Conservation (phyloP, 1,139 yeast species). For the Yamadazyma epiphylla region DNA sequence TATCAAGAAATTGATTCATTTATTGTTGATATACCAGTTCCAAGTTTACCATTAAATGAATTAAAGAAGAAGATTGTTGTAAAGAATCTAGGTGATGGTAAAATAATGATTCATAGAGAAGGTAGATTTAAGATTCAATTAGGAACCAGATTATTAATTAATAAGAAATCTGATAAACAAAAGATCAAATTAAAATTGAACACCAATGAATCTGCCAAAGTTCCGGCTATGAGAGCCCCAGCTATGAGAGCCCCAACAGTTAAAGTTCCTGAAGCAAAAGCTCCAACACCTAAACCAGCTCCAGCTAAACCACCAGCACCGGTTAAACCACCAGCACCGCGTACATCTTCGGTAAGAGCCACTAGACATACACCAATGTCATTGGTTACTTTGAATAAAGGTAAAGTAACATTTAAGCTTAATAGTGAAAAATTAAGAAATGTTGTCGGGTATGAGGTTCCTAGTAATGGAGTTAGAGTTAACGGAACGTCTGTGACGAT, state of each 20-base stretch:
- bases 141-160: constrained; percentile 16
- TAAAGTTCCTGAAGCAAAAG: constrained; percentile 1
- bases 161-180: constrained; percentile 7
- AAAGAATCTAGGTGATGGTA: constrained; percentile 45
- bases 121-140: constrained; percentile 45
- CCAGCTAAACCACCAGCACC: not conserved
- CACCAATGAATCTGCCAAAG: constrained; percentile 8
- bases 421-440: constrained; percentile 2
- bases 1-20: constrained; percentile 62
- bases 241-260: constrained; percentile 7
- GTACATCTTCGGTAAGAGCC: constrained; percentile 3
- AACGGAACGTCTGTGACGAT: constrained; percentile 10
- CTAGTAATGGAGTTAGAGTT: constrained; percentile 11
- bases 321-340: constrained; percentile 2
- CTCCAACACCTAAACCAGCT: constrained; percentile 1
- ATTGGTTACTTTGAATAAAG: constrained; percentile 1
- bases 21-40: constrained; percentile 59
- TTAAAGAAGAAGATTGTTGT: constrained; percentile 58
- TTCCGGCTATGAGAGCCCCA: constrained; percentile 5
- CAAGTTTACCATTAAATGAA: constrained; percentile 50
- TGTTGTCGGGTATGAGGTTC: not conserved
- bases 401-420: constrained; percentile 6
- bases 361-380: not conserved
- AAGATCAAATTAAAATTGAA: constrained; percentile 22
- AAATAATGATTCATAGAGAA: constrained; percentile 39